Base-by-base conservation (phyloP, 345 rosid genomes). In the Nasturtium officinale region DNA sequence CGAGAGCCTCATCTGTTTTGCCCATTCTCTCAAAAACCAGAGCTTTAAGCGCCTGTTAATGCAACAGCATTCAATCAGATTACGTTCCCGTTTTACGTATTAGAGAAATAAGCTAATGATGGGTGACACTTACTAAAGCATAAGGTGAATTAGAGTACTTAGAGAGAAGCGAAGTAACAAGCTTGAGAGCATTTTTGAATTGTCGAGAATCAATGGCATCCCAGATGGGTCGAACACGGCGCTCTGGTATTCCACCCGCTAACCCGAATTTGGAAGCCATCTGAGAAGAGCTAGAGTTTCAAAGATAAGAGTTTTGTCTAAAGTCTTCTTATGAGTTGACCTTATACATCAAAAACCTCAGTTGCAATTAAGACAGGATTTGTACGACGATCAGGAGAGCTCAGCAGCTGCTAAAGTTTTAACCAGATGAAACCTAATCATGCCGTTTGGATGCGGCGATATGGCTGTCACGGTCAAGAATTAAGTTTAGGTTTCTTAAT, bases 191-290 rank as follows among this genome's bases (percentile, higher is more conserved):
- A 53, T 81, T 91, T 79, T 91, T 95, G 79, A 84, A 95, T 81
- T 95, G 99, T 8, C 99, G 97, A 33, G 99, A 90, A 79, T 95
- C 98, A 62, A 95, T 84, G 26, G 99, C 97, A 73, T 95, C 99
- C 98, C 98, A 90, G 46, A 95, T 84, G 26, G 97, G 96, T 29
- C 98, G 92, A 43, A 95, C 92, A 42, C 96, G 90, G 17, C 99
- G 96, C 89, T 95, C 99, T 85, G 99, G 99, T 35, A 95, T 87
- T 54, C 99, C 99, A 25, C 96, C 98, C 29, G 98, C 96, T 35
- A 88, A 76, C 1, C 97, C 98, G 75, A 90, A 85, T 82, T 90
- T 95, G 32, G 99, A 91, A 26, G 99, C 86, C 99, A 95, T 91
- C 65, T 13, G 30, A 37, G 46, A 57, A 45, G 28, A 37, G 35